phyloP scores from a whole-genome alignment of 805 yeast species.

The Ascoidea tarda region DNA sequence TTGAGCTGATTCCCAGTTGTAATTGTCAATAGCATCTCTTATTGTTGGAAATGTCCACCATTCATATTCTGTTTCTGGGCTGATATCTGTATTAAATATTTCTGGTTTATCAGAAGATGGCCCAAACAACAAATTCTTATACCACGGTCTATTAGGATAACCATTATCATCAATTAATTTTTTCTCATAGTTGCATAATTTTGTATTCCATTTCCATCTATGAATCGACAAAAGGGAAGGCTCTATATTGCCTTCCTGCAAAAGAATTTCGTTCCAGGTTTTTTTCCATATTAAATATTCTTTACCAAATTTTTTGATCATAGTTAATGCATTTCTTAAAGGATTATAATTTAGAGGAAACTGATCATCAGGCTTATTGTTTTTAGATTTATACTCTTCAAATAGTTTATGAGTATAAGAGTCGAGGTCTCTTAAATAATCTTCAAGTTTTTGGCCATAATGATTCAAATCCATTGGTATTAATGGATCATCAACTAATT shows the following conservation, averaged over 20 bases:
- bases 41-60: slow-evolving; percentile 68
- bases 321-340: slow-evolving; percentile 17
- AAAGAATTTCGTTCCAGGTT: slow-evolving; percentile 49
- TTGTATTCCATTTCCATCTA: slow-evolving; percentile 75
- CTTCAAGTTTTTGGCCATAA: slow-evolving; percentile 29
- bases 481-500: slow-evolving; percentile 60
- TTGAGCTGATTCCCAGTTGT: slow-evolving; percentile 41
- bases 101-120: slow-evolving; percentile 47
- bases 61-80: slow-evolving; percentile 20
- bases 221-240: slow-evolving; percentile 58
- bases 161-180: slow-evolving; percentile 33
- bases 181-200: slow-evolving; percentile 40
- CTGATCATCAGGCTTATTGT: slow-evolving; percentile 10
- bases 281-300: slow-evolving; percentile 39
- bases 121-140: slow-evolving; percentile 55
- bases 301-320: slow-evolving; percentile 28
- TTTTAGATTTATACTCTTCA: slow-evolving; percentile 4
- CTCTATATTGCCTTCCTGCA: slow-evolving; percentile 42
- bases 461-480: slow-evolving; percentile 50
- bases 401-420: slow-evolving; percentile 16
- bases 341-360: slow-evolving; percentile 16
- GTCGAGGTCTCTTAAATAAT: slow-evolving; percentile 32
- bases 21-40: slow-evolving; percentile 44
- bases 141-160: slow-evolving; percentile 43
- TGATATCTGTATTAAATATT: slow-evolving; percentile 12